Evolutionary conservation across 371 early-diverging fungal genomes (phyloP), one percentile per base, ranked within the genome.

Genomic region (Apophysomyces elegans): DNA sequence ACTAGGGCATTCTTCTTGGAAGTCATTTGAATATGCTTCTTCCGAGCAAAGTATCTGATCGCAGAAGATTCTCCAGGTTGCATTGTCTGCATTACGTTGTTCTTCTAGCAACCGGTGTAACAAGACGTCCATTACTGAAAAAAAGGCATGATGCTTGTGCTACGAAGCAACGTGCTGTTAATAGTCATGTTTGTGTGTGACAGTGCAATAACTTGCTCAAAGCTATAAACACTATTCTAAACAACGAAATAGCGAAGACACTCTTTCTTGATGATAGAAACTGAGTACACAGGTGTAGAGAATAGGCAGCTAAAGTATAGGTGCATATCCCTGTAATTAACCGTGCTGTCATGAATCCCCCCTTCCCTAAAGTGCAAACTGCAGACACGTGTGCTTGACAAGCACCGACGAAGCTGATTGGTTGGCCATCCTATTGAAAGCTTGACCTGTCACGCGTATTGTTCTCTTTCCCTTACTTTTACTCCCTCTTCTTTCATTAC

Each of bases 381-480:
- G 7, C 54, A 50, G 21, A 50, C 54, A 50, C 54, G 54, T 50
- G 54, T n/a, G 21, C 54, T 21, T 50, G 54, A 50, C 54, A 50
- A 50, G 54, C 21, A 50, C 54, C 54, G 54, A 50, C 54, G 9
- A 16, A 50, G 16, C 54, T 50, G 54, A 50, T 50, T 50, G 54
- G 54, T 21, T 21, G 21, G 54, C 54, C 0, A 9, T 50, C 16
- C 54, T 21, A 50, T 50, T 50, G 54, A 50, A 50, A 50, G 54
- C 54, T 50, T n/a, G 54, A 50, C 21, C 54, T 50, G 54, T 50
- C 54, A 50, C 54, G 54, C 54, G 21, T 50, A 16, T 50, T 50
- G 54, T 21, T 26, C 32, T 26, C 21, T n/a, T 50, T 50, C 21
- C 54, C 54, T 50, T 18, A 50, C n/a, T 50, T 50, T 50, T 50